Evolutionary conservation across 164 flowering plant species (phyloP).

Genomic region (Stephania yunnanensis): DNA sequence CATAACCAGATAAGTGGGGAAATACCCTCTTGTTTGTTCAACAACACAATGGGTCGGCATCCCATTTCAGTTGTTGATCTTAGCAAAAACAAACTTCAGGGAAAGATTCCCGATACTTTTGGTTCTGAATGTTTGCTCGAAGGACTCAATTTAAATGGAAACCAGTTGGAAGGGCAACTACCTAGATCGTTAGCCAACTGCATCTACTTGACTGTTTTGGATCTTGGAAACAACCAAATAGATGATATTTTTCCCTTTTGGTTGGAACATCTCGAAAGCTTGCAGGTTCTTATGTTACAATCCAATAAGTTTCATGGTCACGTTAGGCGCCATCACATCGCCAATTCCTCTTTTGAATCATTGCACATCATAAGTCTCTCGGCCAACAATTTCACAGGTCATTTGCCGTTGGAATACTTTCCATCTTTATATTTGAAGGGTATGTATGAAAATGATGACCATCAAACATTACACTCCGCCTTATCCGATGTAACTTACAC

Average conservation of each 20-base stretch:
- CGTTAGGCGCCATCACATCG: slow-evolving; percentile 5
- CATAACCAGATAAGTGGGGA: slow-evolving; percentile 35
- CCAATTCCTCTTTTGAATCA: too few species aligned
- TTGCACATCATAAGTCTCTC: too few species aligned
- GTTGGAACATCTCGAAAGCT: slow-evolving; percentile 24
- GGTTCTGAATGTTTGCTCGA: not conserved
- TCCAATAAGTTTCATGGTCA: slow-evolving; percentile 41
- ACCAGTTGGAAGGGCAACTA: slow-evolving; percentile 37
- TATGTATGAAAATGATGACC: too few species aligned
- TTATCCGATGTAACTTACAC: too few species aligned
- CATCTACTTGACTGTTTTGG: slow-evolving; percentile 37
- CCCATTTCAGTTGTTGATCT: slow-evolving; percentile 21
- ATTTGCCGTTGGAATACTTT: too few species aligned
- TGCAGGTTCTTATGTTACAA: slow-evolving; percentile 56
- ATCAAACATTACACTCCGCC: too few species aligned
- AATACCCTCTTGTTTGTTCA: slow-evolving; percentile 39
- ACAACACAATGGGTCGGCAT: not conserved
- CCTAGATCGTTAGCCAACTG: slow-evolving; percentile 51
- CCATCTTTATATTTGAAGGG: too few species aligned
- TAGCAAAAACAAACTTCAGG: slow-evolving; percentile 31
- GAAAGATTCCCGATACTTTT: slow-evolving; percentile 34
- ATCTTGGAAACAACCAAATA: slow-evolving; percentile 49
- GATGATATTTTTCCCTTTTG: slow-evolving; percentile 39
- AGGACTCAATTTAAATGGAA: slow-evolving; percentile 32
- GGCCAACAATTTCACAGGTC: too few species aligned